Conservation (phyloP, 1,139 yeast species). For the Scheffersomyces illinoinensis region DNA sequence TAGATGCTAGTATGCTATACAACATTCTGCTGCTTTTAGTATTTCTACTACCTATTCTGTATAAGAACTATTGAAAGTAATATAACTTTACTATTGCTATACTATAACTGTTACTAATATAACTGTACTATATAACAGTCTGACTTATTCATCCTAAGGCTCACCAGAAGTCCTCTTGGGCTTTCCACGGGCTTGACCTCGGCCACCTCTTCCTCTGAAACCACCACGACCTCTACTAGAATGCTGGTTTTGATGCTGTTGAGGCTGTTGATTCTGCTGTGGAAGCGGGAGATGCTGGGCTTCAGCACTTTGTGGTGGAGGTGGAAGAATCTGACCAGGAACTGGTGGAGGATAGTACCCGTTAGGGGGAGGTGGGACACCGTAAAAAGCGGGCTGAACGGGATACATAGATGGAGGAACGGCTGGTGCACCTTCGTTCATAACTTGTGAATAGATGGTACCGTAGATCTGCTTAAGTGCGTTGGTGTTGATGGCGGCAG, state of each 20-base stretch:
- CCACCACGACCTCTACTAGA: constrained; percentile 24
- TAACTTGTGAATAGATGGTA: constrained; percentile 45
- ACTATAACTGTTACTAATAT: neutral
- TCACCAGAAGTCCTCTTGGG: neutral
- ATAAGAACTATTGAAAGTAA: neutral
- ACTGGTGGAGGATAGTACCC: neutral
- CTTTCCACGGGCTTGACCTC: constrained; percentile 10
- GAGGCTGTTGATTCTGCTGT: constrained; percentile 11
- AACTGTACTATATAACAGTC: neutral
- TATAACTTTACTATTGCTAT: neutral
- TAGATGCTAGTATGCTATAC: too few relatives aligned
- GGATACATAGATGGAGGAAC: constrained; percentile 12
- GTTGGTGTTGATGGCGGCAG: constrained; percentile 27
- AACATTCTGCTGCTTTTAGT: too few relatives aligned
- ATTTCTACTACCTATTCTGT: neutral
- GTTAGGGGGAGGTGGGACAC: constrained; percentile 15
- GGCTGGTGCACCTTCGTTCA: constrained; percentile 36
- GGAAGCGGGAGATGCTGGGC: constrained; percentile 21
- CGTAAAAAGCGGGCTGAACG: constrained; percentile 8
- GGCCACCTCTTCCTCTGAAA: constrained; percentile 18
- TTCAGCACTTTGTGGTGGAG: constrained; percentile 16
- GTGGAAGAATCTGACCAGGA: constrained; percentile 11
- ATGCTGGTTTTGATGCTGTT: constrained; percentile 8
- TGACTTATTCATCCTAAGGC: neutral
- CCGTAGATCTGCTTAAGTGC: constrained; percentile 53